Evolutionary conservation across 306 rosid genomes (phyloP).

Genomic region (Potentilla sterilis): DNA sequence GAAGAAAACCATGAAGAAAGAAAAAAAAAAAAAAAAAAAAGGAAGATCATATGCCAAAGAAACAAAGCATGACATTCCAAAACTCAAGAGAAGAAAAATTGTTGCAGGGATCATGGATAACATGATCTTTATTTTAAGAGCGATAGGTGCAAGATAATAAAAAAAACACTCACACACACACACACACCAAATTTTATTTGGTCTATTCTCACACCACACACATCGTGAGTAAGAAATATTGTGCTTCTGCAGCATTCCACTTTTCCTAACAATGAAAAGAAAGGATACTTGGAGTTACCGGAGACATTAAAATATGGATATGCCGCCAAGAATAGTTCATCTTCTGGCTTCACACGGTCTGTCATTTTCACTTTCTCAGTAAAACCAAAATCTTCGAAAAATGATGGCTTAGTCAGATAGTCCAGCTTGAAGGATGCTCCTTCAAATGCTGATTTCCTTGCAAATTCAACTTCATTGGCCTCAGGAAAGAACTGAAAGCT

Average conservation of each 20-base stretch:
- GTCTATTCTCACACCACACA: too few species aligned
- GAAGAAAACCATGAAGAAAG: not conserved
- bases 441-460: conserved; percentile 70
- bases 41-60: not conserved
- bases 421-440: conserved; percentile 89
- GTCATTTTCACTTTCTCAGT: conserved; percentile 83
- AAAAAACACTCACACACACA: not conserved
- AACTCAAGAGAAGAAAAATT: not conserved
- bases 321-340: conserved; percentile 84
- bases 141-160: not conserved
- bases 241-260: too few species aligned
- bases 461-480: conserved; percentile 89
- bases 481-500: conserved; percentile 85
- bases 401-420: conserved; percentile 91
- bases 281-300: conserved; percentile 52
- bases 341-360: conserved; percentile 79
- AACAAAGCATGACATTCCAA: not conserved
- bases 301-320: conserved; percentile 94
- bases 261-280: conserved; percentile 9
- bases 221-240: not conserved
- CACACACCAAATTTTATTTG: too few species aligned
- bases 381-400: conserved; percentile 90
- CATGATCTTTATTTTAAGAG: conserved; percentile 1
- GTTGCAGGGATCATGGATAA: not conserved
- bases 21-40: not conserved